Evolutionary conservation across 257 asterid species (phyloP).

Genomic region (Hygrophila difformis): DNA sequence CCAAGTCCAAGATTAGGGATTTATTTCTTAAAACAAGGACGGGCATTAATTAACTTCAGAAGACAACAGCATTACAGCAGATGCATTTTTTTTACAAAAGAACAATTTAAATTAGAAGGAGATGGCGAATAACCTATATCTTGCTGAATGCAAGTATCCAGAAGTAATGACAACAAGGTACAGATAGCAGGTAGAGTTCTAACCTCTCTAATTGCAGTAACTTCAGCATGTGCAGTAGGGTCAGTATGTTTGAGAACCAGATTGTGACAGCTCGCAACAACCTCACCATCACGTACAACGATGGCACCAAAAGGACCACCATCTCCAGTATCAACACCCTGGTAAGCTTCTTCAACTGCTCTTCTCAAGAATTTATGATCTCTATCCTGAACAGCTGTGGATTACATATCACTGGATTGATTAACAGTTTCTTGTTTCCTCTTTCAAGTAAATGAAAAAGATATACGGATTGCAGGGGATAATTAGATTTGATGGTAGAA

Average conservation of each 20-base stretch:
- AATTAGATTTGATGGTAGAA: background rate
- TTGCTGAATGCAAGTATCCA: no score
- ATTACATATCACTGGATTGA: constrained; percentile 7
- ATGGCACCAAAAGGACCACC: constrained; percentile 99
- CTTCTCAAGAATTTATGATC: constrained; percentile 80
- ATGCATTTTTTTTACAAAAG: no score
- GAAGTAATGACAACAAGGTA: no score
- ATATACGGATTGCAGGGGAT: background rate
- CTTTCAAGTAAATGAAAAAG: constrained; percentile 3
- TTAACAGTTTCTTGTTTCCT: no score
- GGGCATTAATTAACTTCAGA: no score
- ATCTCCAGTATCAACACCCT: constrained; percentile 88
- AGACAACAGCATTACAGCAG: no score
- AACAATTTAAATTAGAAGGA: no score
- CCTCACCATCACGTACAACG: constrained; percentile 71
- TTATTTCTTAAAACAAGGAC: no score
- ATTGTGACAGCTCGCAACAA: constrained; percentile 92
- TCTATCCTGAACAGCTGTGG: constrained; percentile 79
- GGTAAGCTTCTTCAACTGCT: constrained; percentile 97
- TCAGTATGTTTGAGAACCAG: constrained; percentile 70
- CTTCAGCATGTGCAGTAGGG: constrained; percentile 99
- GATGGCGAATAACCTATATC: no score
- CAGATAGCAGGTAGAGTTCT: constrained; percentile 15
- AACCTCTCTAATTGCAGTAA: constrained; percentile 98
- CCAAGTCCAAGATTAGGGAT: no score